Evolutionary conservation across 352 stramenopile species (phyloP), one percentile per base, ranked within the genome.

Genomic region (Pythium monospermum): DNA sequence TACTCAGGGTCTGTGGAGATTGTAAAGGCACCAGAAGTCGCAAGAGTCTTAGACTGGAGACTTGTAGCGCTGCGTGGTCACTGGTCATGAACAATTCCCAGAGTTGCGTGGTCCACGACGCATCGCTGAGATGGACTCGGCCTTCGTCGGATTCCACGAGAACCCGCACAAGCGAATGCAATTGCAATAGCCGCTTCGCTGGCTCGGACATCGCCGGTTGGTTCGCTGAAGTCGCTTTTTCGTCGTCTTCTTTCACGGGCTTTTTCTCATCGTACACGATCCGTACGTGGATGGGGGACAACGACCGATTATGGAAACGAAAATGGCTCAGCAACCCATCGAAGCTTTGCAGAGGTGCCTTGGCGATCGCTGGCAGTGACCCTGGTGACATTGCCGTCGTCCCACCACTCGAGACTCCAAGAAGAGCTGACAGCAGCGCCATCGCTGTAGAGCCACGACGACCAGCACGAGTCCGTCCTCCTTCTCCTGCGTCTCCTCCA

Each of bases 201-300:
- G 28, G 11, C 19, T 37, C 26, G 2, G 32, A n/a, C 4, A 46
- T 2, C 15, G 15, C 28, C 15, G 5, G 27, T 12, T 43, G 21
- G 4, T 19, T 1, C 6, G 16, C 11, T 15, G 31, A 13, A 1
- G 25, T 40, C 11, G 25, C 3, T 12, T 6, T 36, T 19, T 25
- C 1, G 15, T 23, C 46, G 18, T 62, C 53, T 32, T 59, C 52
- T 36, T 56, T 54, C 26, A 48, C 36, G 3, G 41, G 59, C 32
- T 67, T 85, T 38, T 82, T 85, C 40, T 89, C 73, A 45, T 97
- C 91, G 35, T 68, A 97, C 16, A 96, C 76, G 31, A 97, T 91
- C 1, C 83, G 82, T 12, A 97, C 85, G 53, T 98, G 91, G 49
- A 97, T 97, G 4, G 90, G 84, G 12, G 85, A 96, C 16, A 97